These are phyloP conservation scores for Solanum clarkiae DNA, from an alignment of 257 asterid genomes.

Conservation along the genomic window DNA sequence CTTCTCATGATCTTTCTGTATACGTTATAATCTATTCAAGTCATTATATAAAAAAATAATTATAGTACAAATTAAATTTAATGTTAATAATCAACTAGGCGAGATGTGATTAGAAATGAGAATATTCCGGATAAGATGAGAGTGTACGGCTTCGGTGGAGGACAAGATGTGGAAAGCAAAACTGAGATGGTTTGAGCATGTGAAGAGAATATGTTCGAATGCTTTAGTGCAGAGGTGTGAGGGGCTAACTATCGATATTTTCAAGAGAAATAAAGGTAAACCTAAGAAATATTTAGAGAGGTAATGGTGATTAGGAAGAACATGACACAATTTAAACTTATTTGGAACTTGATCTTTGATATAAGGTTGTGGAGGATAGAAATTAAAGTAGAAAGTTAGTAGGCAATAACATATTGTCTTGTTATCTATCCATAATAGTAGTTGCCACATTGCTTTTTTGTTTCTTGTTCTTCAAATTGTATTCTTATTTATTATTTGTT, in stretches of 20 bases:
- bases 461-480: background rate
- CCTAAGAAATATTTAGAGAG: background rate
- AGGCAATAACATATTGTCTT: background rate
- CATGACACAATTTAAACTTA: background rate
- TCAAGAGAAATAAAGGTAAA: no score
- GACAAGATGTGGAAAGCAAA: accelerated
- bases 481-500: background rate
- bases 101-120: background rate
- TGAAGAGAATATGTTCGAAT: background rate
- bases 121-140: background rate
- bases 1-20: background rate
- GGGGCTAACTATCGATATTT: background rate
- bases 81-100: background rate
- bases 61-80: background rate
- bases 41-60: background rate
- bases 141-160: background rate
- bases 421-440: background rate
- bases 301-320: background rate
- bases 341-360: background rate
- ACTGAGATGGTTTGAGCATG: background rate
- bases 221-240: no score
- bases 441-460: background rate
- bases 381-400: background rate
- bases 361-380: background rate
- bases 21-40: background rate